These are phyloP conservation scores for Pyricularia sp. DNA, from an alignment of 2,329 filamentous ascomycete species.

Conservation along the genomic window DNA sequence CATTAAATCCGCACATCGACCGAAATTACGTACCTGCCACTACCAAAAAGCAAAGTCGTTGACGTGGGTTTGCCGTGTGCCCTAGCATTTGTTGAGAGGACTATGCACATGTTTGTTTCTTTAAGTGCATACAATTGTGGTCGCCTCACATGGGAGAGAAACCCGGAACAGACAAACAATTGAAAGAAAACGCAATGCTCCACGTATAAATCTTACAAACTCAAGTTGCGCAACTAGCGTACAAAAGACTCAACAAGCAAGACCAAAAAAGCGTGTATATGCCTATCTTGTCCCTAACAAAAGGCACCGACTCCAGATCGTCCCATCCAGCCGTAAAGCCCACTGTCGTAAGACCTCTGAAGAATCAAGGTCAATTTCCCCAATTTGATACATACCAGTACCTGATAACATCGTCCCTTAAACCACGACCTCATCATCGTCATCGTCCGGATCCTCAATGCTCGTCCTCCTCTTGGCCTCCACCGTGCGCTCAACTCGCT, in stretches of 20 bases:
- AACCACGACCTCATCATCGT: constrained; percentile 33
- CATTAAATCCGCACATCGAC: neutral
- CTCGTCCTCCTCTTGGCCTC: constrained; percentile 46
- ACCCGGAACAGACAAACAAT: neutral
- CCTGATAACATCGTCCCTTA: neutral
- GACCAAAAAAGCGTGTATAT: neutral
- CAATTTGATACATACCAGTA: neutral
- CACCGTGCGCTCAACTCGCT: constrained; percentile 33
- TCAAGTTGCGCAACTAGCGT: neutral
- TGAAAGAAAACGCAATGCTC: neutral
- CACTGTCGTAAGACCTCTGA: neutral
- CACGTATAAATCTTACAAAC: neutral
- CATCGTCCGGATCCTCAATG: constrained; percentile 45
- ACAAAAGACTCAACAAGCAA: neutral
- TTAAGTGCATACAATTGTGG: too few relatives aligned
- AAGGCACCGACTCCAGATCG: neutral
- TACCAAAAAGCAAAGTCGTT: neutral
- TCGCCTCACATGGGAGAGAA: neutral
- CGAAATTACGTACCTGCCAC: neutral
- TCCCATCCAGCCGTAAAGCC: neutral
- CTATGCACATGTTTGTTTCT: too few relatives aligned
- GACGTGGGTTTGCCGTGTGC: neutral
- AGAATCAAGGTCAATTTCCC: neutral
- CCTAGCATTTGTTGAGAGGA: too few relatives aligned
- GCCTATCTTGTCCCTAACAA: neutral